Base-by-base conservation (phyloP, 2,329 filamentous ascomycete genomes). In the Aspergillus cejpii region DNA sequence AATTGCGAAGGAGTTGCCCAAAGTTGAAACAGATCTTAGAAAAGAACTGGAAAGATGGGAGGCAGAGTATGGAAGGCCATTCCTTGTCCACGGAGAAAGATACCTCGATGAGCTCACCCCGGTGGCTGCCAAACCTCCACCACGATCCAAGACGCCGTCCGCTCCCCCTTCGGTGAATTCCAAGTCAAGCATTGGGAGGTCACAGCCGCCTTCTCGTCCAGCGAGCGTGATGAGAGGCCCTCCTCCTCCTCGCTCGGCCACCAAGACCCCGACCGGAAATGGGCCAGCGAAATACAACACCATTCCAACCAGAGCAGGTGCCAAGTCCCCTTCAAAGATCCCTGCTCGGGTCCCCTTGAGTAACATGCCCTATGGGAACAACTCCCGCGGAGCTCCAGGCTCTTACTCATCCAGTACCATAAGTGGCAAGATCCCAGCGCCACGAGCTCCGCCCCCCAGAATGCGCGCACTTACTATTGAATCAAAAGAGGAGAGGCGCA, bases 1-100 rank as follows among this genome's bases (percentile, higher is more conserved):
- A 46, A 96, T 98, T 50, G 79, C 90, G 20, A 98, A 97, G 67
- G 92, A 98, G 62, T 74, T 98, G 23, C 92, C 92, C 44, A 97
- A 94, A 72, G 77, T 98, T 34, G 83, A 91, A 46, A 78, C 77
- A 0, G 89, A 97, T n/a, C 71, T 98, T 47, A 79, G 80, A 53
- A 91, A 83, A 64, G 76, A 79, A n/a, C 76, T 98, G 21, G 86
- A 91, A 62, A 72, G 77, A 37, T 98, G 88, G 83, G 92, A 98
- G 64, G 85, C 94, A 42, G 92, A 97, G 61, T 96, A 91, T 64
- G 91, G 89, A 2, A 81, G 89, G 8, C 87, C 90, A 3, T 98
- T 98, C 74, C 74, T 94, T 37, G 90, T 98, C 11, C 88, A 92
- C 54, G 92, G 92, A 23, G 85, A 95, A 61, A 79, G 87, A 53